phyloP scores from a whole-genome alignment of 2,329 filamentous ascomycete species.

The Chaetomium strumarium region DNA sequence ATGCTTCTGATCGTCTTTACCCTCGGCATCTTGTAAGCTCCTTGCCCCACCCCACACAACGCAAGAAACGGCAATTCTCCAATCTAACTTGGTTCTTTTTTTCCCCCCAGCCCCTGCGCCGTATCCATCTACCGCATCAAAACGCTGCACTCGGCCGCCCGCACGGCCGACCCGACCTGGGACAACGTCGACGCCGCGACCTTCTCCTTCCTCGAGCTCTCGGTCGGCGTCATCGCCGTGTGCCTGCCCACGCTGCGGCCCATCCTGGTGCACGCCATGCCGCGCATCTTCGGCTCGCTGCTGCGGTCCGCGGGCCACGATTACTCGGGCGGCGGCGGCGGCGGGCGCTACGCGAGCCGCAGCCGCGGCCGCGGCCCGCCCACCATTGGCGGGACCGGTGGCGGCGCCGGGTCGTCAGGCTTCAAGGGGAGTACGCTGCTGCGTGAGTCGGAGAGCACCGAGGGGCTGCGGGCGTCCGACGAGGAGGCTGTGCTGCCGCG shows the following conservation, averaged over 20 bases:
- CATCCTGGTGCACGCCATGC: conserved; percentile 21
- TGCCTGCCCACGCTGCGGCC: conserved; percentile 36
- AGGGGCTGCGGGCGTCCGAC: conserved; percentile 6
- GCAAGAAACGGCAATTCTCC: no score
- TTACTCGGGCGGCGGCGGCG: neutral
- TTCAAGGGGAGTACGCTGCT: conserved; percentile 1
- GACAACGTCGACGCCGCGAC: conserved; percentile 29
- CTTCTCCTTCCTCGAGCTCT: conserved; percentile 37
- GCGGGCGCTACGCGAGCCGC: neutral
- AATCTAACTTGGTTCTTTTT: no score
- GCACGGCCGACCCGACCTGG: conserved; percentile 29
- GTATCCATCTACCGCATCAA: conserved; percentile 33
- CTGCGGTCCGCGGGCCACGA: conserved; percentile 1
- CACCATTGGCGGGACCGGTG: neutral
- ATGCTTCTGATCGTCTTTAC: conserved; percentile 22
- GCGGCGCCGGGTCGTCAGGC: neutral
- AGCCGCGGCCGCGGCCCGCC: neutral
- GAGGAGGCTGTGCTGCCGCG: neutral
- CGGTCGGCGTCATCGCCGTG: conserved; percentile 35
- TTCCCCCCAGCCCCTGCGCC: conserved; percentile 17
- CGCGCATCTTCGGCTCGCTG: conserved; percentile 17
- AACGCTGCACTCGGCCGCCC: conserved; percentile 26
- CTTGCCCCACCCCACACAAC: neutral
- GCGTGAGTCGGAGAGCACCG: conserved; percentile 12
- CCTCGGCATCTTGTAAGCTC: conserved; percentile 21